Conservation (phyloP, 177 flowering plant species). For the Vitis hybrid region DNA sequence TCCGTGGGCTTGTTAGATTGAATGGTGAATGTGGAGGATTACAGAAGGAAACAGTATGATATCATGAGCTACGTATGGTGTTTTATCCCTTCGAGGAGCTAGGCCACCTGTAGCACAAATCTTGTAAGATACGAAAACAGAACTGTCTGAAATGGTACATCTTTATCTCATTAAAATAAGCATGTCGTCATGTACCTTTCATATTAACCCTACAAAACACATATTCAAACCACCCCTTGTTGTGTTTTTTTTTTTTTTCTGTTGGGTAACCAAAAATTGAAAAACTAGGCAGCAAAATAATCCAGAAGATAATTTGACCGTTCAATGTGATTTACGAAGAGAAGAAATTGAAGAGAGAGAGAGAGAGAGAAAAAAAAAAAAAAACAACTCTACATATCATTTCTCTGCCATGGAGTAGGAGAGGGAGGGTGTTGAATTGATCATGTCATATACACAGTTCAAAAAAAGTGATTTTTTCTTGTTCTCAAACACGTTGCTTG, state of each 20-base stretch:
- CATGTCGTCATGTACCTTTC: constrained; percentile 30
- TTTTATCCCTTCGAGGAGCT: no score
- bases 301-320: not conserved
- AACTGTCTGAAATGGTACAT: constrained; percentile 15
- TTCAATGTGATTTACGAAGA: not conserved
- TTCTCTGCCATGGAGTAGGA: not conserved
- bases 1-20: no score
- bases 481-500: not conserved
- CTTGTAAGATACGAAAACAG: constrained; percentile 41
- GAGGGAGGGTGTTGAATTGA: not conserved
- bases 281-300: not conserved
- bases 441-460: no score
- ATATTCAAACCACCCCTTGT: constrained; percentile 3
- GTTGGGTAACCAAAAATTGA: not conserved
- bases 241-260: not conserved
- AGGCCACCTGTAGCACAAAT: constrained; percentile 13
- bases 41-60: no score
- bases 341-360: not conserved
- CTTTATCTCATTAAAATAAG: constrained; percentile 5
- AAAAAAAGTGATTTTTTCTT: no score
- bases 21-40: no score
- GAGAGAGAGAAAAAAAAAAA: not conserved
- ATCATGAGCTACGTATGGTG: no score
- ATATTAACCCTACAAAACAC: constrained; percentile 58
- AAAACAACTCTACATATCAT: not conserved